Percentiles rank a stretch among this genome's conserved stretches.
These are phyloP conservation scores for Venturia oleaginea DNA, from an alignment of 2,329 filamentous ascomycete species.

Conservation along the genomic window DNA sequence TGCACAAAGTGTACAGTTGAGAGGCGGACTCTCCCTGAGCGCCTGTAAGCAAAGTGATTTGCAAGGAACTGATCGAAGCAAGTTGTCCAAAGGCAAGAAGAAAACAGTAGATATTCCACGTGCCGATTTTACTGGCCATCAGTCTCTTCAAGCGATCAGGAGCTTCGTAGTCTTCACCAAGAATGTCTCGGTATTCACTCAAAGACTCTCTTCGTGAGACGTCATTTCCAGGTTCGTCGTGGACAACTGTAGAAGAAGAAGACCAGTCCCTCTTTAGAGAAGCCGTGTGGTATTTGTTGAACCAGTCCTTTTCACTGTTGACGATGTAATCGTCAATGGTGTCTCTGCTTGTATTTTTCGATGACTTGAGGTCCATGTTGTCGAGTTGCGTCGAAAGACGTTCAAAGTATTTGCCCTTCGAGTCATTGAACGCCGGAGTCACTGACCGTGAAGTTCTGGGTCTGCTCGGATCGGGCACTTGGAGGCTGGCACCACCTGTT, in stretches of 20 bases:
- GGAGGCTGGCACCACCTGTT: not conserved
- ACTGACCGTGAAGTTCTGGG: constrained; percentile 49
- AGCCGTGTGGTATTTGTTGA: constrained; percentile 24
- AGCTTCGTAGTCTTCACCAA: constrained; percentile 20
- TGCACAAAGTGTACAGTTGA: constrained; percentile 52
- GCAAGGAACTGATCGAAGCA: constrained; percentile 57
- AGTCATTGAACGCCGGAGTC: constrained; percentile 1
- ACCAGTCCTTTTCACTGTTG: constrained; percentile 5
- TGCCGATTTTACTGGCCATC: constrained; percentile 41
- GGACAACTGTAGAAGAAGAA: constrained; percentile 9
- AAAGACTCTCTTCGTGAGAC: not conserved
- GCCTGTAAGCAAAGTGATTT: constrained; percentile 58
- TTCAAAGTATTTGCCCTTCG: not conserved
- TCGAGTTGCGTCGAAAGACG: not conserved
- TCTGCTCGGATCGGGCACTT: constrained; percentile 44
- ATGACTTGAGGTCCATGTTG: not conserved
- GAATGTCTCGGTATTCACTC: constrained; percentile 14
- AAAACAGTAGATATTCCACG: constrained; percentile 56
- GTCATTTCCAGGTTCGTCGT: not conserved
- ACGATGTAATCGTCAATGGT: constrained; percentile 1
- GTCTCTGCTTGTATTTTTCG: not conserved
- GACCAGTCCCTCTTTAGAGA: constrained; percentile 53
- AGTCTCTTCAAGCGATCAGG: constrained; percentile 18
- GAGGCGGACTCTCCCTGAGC: constrained; percentile 49
- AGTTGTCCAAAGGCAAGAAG: constrained; percentile 53